Conservation (phyloP, 306 rosid species). For the Boehmeria nivea region DNA sequence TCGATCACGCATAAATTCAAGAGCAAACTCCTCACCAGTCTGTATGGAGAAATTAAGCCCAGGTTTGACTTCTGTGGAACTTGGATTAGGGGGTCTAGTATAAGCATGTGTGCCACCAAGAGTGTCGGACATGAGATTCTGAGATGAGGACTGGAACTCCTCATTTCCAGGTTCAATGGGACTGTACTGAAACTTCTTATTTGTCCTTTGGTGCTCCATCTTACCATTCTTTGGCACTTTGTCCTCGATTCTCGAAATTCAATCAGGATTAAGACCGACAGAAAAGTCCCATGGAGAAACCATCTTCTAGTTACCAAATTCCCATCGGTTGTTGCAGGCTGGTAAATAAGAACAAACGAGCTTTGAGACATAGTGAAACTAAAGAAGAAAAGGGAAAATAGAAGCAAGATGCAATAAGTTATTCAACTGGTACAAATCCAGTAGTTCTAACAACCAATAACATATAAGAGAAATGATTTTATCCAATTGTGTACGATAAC, state of each 20-base stretch:
- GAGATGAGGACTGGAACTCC: constrained; percentile 40
- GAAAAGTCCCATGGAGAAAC: background rate
- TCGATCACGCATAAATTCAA: constrained; percentile 79
- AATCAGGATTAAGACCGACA: constrained; percentile 15
- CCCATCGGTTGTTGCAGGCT: background rate
- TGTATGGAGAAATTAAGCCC: constrained; percentile 75
- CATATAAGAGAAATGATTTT: background rate
- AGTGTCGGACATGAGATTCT: constrained; percentile 40
- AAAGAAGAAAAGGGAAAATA: constrained; percentile 14
- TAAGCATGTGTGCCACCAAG: constrained; percentile 31
- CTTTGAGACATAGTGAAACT: constrained; percentile 1
- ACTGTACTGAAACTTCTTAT: constrained; percentile 27
- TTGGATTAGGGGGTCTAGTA: constrained; percentile 34
- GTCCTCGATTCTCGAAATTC: constrained; percentile 9
- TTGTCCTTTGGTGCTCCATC: constrained; percentile 36
- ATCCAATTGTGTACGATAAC: no score
- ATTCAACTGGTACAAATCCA: background rate
- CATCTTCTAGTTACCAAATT: background rate
- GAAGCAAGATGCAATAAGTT: constrained; percentile 13
- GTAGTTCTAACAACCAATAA: background rate
- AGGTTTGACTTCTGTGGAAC: constrained; percentile 51
- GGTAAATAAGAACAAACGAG: background rate
- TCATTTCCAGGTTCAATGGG: constrained; percentile 56
- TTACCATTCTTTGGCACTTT: constrained; percentile 28
- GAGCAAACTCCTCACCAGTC: constrained; percentile 85